A percentile compares a stretch with the other conserved stretches of the same genome.
These are phyloP conservation scores for Fusarium guadeloupense DNA, from an alignment of 2,329 filamentous ascomycete genomes.

Conservation along the genomic window DNA sequence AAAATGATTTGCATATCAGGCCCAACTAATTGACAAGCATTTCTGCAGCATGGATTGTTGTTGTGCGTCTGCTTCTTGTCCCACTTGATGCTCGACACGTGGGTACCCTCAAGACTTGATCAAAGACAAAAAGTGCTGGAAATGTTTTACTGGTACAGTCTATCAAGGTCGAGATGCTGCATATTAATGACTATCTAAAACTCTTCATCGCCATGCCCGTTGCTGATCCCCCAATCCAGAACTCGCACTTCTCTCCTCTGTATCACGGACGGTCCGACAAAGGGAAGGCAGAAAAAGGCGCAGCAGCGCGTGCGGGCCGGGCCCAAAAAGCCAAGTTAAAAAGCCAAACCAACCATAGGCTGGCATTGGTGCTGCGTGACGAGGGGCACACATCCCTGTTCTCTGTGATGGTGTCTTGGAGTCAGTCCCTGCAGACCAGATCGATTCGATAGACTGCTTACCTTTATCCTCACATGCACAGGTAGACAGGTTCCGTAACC, in stretches of 20 bases:
- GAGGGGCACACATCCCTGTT: constrained; percentile 6
- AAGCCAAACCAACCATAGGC: constrained; percentile 6
- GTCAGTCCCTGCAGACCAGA: constrained; percentile 21
- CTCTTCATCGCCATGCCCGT: neutral
- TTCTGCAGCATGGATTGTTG: constrained; percentile 19
- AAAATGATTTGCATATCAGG: constrained; percentile 28
- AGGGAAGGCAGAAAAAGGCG: constrained; percentile 8
- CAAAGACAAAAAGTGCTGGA: neutral
- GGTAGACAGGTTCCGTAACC: constrained; percentile 24
- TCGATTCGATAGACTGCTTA: constrained; percentile 30
- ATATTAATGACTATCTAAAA: no score
- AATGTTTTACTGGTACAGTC: neutral
- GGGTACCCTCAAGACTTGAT: constrained; percentile 4
- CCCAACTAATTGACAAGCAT: constrained; percentile 9
- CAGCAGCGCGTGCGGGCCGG: constrained; percentile 18
- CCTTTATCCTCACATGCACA: neutral
- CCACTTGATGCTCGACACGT: constrained; percentile 37
- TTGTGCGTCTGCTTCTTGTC: constrained; percentile 12
- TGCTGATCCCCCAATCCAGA: neutral
- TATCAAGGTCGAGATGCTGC: neutral
- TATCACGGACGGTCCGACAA: neutral
- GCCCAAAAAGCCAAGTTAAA: constrained; percentile 19
- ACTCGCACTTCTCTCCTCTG: neutral
- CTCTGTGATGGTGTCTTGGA: no score
- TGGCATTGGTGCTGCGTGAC: constrained; percentile 16